Evolutionary conservation across 345 rosid genomes (phyloP).

Genomic region (Melaleuca alternifolia): DNA sequence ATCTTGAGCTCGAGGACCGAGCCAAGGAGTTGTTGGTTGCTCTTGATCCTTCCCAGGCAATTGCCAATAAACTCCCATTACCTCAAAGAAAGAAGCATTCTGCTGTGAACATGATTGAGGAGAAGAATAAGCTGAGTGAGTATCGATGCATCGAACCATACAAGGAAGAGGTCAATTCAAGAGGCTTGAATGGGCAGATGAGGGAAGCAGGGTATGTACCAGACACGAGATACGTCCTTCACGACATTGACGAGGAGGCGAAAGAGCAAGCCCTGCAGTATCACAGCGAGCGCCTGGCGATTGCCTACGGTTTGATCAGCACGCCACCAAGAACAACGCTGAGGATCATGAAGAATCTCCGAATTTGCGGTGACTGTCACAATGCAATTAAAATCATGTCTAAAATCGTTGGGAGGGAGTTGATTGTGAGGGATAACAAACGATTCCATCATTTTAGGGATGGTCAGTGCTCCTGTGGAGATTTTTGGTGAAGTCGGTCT

Average conservation of each 20-base stretch:
- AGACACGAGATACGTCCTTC: conserved; percentile 53
- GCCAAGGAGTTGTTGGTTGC: conserved; percentile 21
- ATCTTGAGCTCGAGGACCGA: conserved; percentile 41
- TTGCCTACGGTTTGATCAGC: conserved; percentile 56
- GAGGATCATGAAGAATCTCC: conserved; percentile 52
- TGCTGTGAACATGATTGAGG: conserved; percentile 39
- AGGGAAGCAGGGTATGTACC: conserved; percentile 54
- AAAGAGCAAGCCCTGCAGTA: conserved; percentile 54
- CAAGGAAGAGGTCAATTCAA: conserved; percentile 17
- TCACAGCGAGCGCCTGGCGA: conserved; percentile 52
- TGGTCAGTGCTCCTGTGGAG: conserved; percentile 50
- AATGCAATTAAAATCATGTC: conserved; percentile 60
- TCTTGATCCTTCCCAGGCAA: conserved; percentile 17
- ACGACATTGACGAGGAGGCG: conserved; percentile 51
- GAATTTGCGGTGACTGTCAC: conserved; percentile 66
- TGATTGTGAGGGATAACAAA: conserved; percentile 58
- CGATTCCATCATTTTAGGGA: conserved; percentile 55
- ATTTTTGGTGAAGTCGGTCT: conserved; percentile 29
- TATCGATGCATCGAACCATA: conserved; percentile 23
- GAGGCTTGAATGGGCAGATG: conserved; percentile 51
- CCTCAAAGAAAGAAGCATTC: conserved; percentile 29
- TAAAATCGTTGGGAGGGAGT: conserved; percentile 50
- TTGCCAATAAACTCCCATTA: conserved; percentile 3
- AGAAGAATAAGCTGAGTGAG: conserved; percentile 29
- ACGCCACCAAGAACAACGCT: conserved; percentile 50